Base-by-base conservation (phyloP, 768 basidiomycete genomes). In the Bullera alba region DNA sequence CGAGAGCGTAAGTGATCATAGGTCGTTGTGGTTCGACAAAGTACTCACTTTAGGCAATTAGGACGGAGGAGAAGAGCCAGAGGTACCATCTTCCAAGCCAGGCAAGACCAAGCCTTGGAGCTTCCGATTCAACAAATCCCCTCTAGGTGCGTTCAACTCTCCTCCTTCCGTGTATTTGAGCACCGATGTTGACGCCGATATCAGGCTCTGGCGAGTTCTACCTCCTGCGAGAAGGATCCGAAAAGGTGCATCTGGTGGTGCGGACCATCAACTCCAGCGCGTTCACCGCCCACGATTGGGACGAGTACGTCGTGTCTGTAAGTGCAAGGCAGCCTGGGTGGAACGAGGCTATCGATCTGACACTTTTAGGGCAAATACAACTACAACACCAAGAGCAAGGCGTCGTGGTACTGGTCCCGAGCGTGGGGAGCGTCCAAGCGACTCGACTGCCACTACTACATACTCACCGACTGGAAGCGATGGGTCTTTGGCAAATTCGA, bases 331-430 rank as follows among this genome's bases (percentile, higher is more conserved):
- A 19, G 28, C 45, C 12, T 4, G 30, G 5, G 43, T 39, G 43
- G 15, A 7, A 25, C 15, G 22, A n/a, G n/a, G 15, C 48, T 26
- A 19, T 39, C n/a, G 25, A 32, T 14, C 14, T 35, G 19, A 8
- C 37, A 27, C 46, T 43, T 28, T 21, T 43, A 70, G 67, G 65
- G 71, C 12, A 51, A 54, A 30, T 72, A 72, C 53, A 51, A 56
- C 16, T 74, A 74, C 59, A 65, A 67, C 53, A 72, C 67, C 42
- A 70, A 67, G 44, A 68, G 65, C 35, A 71, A 70, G 54, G 73
- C 73, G 3, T 71, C 69, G 22, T 73, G 71, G 73, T 69, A 71
- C 53, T 72, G 71, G 70, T 70, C 69, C n/a, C 57, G 71, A 46
- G 54, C 65, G 22, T 68, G 53, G 44, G 60, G 57, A 32, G 70